phyloP scores from a whole-genome alignment of 306 rosid genomes.

The apple (Malus domestica) region ASM211411v1 NC_041804.1:14197501-14198000 shows the following conservation, averaged over 20 bases:
- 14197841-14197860: neutral
- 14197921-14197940: too few species aligned
- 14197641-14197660: too few species aligned
- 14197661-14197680: too few species aligned
- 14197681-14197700: too few species aligned
- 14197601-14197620: too few species aligned
- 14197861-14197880: neutral
- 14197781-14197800: neutral
- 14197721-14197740: conserved; percentile 62
- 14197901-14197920: conserved; percentile 27
- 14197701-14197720: neutral
- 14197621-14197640: too few species aligned
- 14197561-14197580: conserved; percentile 41
- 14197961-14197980: too few species aligned
- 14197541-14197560: conserved; percentile 21
- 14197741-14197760: conserved; percentile 67
- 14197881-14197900: neutral
- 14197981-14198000: too few species aligned
- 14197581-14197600: conserved; percentile 54
- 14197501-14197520: too few species aligned
- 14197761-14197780: neutral
- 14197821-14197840: neutral
- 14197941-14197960: too few species aligned
- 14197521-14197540: conserved; percentile 12
- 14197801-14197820: too few species aligned